phyloP scores from a whole-genome alignment of 2,329 filamentous ascomycete species.

The Calonectria multiphialidica region DNA sequence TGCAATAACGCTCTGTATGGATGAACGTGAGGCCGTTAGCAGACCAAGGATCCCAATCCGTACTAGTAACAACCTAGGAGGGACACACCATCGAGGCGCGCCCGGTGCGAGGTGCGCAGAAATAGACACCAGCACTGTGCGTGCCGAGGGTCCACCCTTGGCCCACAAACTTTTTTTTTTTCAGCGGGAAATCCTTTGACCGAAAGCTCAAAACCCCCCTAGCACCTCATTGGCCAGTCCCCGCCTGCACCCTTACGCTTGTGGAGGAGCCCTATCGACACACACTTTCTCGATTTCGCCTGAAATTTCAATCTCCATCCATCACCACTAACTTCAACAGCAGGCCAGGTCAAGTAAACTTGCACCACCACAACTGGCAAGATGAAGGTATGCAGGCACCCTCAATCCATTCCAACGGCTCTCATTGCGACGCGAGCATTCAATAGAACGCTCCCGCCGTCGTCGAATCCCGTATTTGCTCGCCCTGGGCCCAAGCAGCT shows the following conservation, averaged over 20 bases:
- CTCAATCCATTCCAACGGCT: constrained; percentile 9
- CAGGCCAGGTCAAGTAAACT: constrained; percentile 58
- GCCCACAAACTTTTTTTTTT: constrained; percentile 19
- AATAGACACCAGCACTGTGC: constrained; percentile 15
- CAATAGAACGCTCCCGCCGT: not conserved
- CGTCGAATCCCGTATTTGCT: not conserved
- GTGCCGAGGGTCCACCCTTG: not conserved
- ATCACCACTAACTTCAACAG: constrained; percentile 52
- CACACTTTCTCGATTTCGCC: constrained; percentile 55
- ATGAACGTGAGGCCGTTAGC: not conserved
- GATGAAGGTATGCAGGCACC: constrained; percentile 57
- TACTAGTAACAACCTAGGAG: not conserved
- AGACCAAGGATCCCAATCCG: not conserved
- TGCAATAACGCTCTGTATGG: not conserved
- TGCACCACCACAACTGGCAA: constrained; percentile 61
- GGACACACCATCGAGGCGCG: not conserved
- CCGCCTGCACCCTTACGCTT: constrained; percentile 23
- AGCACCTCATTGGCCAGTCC: constrained; percentile 48
- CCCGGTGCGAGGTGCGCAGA: not conserved
- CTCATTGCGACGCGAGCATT: not conserved
- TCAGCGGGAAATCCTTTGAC: constrained; percentile 38
- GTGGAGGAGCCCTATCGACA: constrained; percentile 55
- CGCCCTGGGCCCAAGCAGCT: not conserved
- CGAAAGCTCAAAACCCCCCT: constrained; percentile 25
- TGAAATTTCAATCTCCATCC: constrained; percentile 49